A percentile compares a stretch with the other conserved stretches of the same genome.
Evolutionary conservation across 2,329 filamentous ascomycete species (phyloP).

Genomic region (Lachnellula hyalina): DNA sequence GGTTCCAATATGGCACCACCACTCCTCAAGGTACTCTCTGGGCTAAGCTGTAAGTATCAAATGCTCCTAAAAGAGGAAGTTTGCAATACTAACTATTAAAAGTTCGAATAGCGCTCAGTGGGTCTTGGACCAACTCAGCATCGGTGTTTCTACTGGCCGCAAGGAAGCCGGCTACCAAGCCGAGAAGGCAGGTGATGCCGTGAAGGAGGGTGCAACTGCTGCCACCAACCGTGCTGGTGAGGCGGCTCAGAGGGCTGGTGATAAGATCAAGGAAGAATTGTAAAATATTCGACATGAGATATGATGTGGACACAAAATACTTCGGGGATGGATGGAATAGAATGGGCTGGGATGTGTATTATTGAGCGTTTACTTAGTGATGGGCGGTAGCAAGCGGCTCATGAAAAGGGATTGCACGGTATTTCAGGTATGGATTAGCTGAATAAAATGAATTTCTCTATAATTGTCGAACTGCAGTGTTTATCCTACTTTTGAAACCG

Average conservation of each 20-base stretch:
- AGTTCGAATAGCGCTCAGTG: conserved; percentile 38
- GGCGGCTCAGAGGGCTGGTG: conserved; percentile 31
- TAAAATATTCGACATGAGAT: conserved; percentile 12
- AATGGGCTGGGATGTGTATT: not conserved
- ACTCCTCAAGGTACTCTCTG: conserved; percentile 60
- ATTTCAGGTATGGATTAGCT: not conserved
- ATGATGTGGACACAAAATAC: not conserved
- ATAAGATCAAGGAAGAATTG: conserved; percentile 33
- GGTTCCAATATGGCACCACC: conserved; percentile 70
- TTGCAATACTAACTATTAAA: conserved; percentile 13
- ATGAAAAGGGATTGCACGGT: not conserved
- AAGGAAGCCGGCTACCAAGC: conserved; percentile 36
- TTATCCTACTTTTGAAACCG: not conserved
- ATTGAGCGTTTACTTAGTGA: not conserved
- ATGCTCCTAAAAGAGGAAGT: conserved; percentile 26
- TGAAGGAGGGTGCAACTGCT: conserved; percentile 31
- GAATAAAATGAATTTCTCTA: not conserved
- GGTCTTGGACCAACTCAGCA: conserved; percentile 43
- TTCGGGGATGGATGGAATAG: not conserved
- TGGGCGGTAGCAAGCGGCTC: not conserved
- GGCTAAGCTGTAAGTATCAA: conserved; percentile 50
- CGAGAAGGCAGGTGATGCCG: conserved; percentile 40
- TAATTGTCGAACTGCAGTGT: not conserved
- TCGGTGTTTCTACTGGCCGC: conserved; percentile 41
- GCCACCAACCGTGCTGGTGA: conserved; percentile 33